A percentile compares a stretch with the other conserved stretches of the same genome.
phyloP scores from a whole-genome alignment of 2,329 filamentous ascomycete species.

The Pseudogymnoascus sp. region DNA sequence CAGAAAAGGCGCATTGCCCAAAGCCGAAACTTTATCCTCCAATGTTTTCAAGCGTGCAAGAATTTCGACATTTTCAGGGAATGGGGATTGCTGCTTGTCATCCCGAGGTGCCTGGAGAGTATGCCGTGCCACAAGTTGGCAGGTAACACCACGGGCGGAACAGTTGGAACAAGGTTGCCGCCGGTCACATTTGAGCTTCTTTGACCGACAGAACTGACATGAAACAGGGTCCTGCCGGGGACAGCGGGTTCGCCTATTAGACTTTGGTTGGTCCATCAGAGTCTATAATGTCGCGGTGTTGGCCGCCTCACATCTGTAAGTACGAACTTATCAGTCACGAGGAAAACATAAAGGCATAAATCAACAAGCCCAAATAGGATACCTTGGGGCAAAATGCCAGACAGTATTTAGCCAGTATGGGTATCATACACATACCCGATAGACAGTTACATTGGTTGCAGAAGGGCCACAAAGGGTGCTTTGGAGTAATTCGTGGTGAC shows the following conservation, averaged over 20 bases:
- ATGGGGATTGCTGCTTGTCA: background rate
- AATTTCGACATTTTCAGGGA: background rate
- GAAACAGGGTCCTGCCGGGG: slow-evolving; percentile 24
- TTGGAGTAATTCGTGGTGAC: background rate
- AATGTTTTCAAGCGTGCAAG: background rate
- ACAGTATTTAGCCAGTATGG: background rate
- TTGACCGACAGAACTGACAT: slow-evolving; percentile 22
- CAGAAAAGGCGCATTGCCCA: background rate
- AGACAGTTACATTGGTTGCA: background rate
- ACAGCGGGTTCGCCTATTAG: background rate
- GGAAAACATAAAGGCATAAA: background rate
- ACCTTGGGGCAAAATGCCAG: background rate
- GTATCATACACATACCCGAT: background rate
- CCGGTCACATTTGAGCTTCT: slow-evolving; percentile 24
- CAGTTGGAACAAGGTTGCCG: slow-evolving; percentile 24
- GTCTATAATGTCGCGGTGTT: background rate
- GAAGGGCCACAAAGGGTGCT: background rate
- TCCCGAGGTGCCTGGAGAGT: background rate
- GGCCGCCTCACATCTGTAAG: background rate
- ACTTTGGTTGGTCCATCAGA: background rate
- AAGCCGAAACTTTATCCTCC: background rate
- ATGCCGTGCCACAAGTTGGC: slow-evolving; percentile 2
- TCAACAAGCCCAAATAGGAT: background rate
- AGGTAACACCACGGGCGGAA: slow-evolving; percentile 15
- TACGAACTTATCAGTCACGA: background rate